A percentile compares a stretch with the other conserved stretches of the same genome.
Conservation (phyloP, 225 moss, liverwort and hornwort species). For the Straminergon stramineum region DNA sequence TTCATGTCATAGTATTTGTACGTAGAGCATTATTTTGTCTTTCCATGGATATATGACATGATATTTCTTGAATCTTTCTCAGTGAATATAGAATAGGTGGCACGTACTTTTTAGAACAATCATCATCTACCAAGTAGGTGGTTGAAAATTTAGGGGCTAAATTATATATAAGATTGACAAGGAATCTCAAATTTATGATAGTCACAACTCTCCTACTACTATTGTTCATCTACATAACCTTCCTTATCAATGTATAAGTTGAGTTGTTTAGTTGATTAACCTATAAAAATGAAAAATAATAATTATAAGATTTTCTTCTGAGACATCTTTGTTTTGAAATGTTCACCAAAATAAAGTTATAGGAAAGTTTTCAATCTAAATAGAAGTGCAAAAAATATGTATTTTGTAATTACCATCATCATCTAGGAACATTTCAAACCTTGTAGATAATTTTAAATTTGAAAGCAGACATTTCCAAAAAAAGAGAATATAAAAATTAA, state of each 20-base stretch:
- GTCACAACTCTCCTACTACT: neutral
- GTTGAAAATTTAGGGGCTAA: neutral
- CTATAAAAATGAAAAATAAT: neutral
- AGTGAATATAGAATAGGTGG: neutral
- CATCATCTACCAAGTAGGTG: neutral
- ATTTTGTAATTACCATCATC: no score
- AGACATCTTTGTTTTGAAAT: accelerated
- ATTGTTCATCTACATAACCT: neutral
- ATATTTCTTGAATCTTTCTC: neutral
- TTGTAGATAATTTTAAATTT: no score
- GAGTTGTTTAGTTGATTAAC: neutral
- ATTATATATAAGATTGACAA: neutral
- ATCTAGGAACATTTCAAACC: no score
- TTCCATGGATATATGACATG: no score
- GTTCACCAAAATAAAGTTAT: no score
- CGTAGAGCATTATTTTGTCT: accelerated
- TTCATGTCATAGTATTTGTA: accelerated
- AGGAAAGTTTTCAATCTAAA: neutral
- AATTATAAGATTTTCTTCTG: no score
- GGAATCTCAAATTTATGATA: neutral
- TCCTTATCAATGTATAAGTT: no score
- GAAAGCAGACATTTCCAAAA: neutral
- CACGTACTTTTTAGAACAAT: neutral
- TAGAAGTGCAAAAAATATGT: neutral
- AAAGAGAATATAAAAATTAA: neutral